Percentiles rank a stretch among this genome's conserved stretches.
These are phyloP conservation scores for Flaveria ramosissima DNA, from an alignment of 129 eudicot species.

Conservation along the genomic window DNA sequence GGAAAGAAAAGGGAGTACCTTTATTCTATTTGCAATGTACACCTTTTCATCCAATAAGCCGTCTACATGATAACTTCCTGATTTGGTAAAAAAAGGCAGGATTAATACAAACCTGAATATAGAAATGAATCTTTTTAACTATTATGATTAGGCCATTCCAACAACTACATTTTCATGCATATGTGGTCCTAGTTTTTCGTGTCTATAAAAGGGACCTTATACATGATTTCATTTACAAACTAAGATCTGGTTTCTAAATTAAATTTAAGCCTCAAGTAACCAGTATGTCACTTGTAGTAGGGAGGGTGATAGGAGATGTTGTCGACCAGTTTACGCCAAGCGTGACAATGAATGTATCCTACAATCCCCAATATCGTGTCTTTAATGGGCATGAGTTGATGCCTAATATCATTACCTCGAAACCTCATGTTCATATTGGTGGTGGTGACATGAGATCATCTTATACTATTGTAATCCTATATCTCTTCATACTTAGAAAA, in stretches of 20 bases:
- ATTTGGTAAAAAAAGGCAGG: conserved; percentile 24
- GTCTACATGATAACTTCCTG: conserved; percentile 31
- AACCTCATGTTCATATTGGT: conserved; percentile 78
- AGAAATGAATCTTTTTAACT: conserved; percentile 32
- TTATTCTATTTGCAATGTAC: conserved; percentile 40
- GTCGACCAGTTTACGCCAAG: conserved; percentile 75
- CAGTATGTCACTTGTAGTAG: conserved; percentile 53
- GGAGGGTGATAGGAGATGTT: conserved; percentile 86
- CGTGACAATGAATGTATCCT: conserved; percentile 62
- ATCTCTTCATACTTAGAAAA: conserved; percentile 15
- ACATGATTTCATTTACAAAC: conserved; percentile 27
- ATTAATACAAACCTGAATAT: conserved; percentile 18
- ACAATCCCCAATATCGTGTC: conserved; percentile 53
- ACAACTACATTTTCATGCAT: conserved; percentile 29
- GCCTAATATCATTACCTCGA: conserved; percentile 56
- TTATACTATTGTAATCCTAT: conserved; percentile 63
- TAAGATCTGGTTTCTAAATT: neutral
- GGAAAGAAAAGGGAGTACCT: conserved; percentile 26
- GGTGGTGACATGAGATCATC: conserved; percentile 89
- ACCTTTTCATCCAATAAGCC: conserved; percentile 22
- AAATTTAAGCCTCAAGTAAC: neutral
- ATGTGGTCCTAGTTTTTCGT: conserved; percentile 18
- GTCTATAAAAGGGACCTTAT: conserved; percentile 54
- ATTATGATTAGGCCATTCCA: conserved; percentile 36
- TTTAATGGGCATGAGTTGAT: conserved; percentile 77